A percentile compares a stretch with the other conserved stretches of the same genome.
Evolutionary conservation across 1,139 yeast species (phyloP).

Genomic region (Zygoascus hellenicus): DNA sequence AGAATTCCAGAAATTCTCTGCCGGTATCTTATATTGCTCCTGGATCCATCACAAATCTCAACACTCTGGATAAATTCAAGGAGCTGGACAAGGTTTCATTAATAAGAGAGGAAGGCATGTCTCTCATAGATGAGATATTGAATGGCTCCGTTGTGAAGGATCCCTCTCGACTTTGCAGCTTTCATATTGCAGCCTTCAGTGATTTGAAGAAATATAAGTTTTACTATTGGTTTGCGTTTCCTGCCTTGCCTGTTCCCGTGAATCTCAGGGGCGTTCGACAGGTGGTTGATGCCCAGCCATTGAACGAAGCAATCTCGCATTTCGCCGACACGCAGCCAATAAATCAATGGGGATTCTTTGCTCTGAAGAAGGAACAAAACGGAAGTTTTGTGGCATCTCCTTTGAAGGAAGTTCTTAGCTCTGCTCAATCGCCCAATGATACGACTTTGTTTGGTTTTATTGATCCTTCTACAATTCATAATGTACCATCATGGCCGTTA

Average conservation of each 20-base stretch:
- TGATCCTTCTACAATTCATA: constrained; percentile 51
- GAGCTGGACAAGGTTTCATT: constrained; percentile 54
- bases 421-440: constrained; percentile 14
- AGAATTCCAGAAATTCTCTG: constrained; percentile 5
- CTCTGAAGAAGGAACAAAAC: constrained; percentile 18
- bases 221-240: constrained; percentile 86
- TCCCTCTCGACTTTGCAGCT: constrained; percentile 42
- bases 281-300: constrained; percentile 11
- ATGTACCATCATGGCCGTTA: constrained; percentile 54
- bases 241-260: constrained; percentile 41
- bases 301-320: constrained; percentile 14
- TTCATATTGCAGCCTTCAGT: constrained; percentile 65
- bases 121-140: constrained; percentile 30
- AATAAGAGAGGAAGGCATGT: constrained; percentile 43
- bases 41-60: constrained; percentile 55
- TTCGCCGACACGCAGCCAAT: constrained; percentile 17
- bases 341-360: constrained; percentile 31
- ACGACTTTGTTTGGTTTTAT: constrained; percentile 43
- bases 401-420: constrained; percentile 12
- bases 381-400: constrained; percentile 28
- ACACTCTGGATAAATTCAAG: constrained; percentile 83
- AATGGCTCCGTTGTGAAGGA: constrained; percentile 33
- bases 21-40: constrained; percentile 23
- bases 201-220: constrained; percentile 86
- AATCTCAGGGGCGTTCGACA: constrained; percentile 9